A percentile compares a stretch with the other conserved stretches of the same genome.
Evolutionary conservation across 1,284 basidiomycete genomes (phyloP).

Genomic region (Cryptococcus floricola): DNA sequence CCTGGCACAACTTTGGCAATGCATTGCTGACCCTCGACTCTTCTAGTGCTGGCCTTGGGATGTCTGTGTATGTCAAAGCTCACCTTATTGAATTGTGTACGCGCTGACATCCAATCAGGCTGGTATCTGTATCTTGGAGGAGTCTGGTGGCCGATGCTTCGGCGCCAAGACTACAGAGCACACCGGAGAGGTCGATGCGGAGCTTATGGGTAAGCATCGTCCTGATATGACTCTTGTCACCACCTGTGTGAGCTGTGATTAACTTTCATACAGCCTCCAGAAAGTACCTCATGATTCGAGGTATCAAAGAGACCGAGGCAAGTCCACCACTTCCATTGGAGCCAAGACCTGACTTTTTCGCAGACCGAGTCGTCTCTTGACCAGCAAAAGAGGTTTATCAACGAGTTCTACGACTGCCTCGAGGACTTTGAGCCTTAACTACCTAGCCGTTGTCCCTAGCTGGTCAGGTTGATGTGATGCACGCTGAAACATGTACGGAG

Average conservation of each 20-base stretch:
- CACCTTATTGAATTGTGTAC: not conserved
- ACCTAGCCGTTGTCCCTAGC: not conserved
- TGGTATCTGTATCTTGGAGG: slow-evolving; percentile 86
- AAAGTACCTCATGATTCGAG: slow-evolving; percentile 75
- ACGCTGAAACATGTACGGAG: not conserved
- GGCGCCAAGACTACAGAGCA: slow-evolving; percentile 60
- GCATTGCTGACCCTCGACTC: not conserved
- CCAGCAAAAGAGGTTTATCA: slow-evolving; percentile 73
- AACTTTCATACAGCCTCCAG: slow-evolving; percentile 57
- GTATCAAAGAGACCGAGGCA: slow-evolving; percentile 33
- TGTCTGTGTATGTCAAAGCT: slow-evolving; percentile 61
- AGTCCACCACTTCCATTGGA: slow-evolving; percentile 2
- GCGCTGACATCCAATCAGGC: slow-evolving; percentile 51
- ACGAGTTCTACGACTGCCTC: slow-evolving; percentile 77
- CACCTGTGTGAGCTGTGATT: not conserved
- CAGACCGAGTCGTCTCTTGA: slow-evolving; percentile 60
- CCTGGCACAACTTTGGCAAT: not conserved
- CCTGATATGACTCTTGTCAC: not conserved
- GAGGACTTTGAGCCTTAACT: slow-evolving; percentile 61
- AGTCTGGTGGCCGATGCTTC: slow-evolving; percentile 76
- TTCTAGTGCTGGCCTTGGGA: slow-evolving; percentile 70
- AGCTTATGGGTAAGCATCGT: slow-evolving; percentile 55
- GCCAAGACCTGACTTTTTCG: not conserved
- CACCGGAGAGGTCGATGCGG: slow-evolving; percentile 57
- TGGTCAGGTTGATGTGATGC: not conserved